phyloP scores from a whole-genome alignment of 2,329 filamentous ascomycete species.

The Coniochaeta sp. region DNA sequence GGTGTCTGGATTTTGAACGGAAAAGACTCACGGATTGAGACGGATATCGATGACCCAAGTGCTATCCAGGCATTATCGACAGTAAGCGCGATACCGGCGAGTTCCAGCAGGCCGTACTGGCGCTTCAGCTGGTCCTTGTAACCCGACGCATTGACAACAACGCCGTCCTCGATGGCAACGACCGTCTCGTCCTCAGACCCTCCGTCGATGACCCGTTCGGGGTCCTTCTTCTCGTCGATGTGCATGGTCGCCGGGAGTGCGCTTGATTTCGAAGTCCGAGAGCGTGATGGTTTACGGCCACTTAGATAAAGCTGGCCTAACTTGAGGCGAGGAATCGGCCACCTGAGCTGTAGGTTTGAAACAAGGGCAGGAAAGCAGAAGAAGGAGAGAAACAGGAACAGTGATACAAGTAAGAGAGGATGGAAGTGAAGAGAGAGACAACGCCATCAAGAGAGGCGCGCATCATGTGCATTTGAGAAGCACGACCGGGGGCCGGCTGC shows the following conservation, averaged over 20 bases:
- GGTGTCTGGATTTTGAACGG: neutral
- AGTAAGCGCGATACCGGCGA: conserved; percentile 53
- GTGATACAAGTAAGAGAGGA: neutral
- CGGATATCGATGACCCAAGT: conserved; percentile 51
- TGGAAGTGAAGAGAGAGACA: neutral
- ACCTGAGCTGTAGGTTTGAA: neutral
- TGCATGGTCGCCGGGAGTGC: neutral
- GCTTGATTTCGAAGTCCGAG: neutral
- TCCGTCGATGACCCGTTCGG: conserved; percentile 8
- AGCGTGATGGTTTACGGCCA: neutral
- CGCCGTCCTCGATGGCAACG: conserved; percentile 26
- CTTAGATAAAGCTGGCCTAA: neutral
- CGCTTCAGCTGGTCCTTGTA: conserved; percentile 56
- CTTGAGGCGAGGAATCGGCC: neutral
- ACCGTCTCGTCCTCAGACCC: conserved; percentile 23
- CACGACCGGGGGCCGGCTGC: neutral
- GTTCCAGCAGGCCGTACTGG: conserved; percentile 53
- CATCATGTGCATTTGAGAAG: neutral
- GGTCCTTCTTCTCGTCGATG: conserved; percentile 5
- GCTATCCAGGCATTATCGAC: conserved; percentile 61
- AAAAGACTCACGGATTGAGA: conserved; percentile 36
- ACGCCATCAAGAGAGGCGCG: neutral
- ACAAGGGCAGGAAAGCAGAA: neutral
- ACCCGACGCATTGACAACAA: conserved; percentile 55
- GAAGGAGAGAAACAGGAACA: neutral